Evolutionary conservation across 2,329 filamentous ascomycete species (phyloP), one percentile per base, ranked within the genome.

Genomic region (Pseudogymnoascus sp.): DNA sequence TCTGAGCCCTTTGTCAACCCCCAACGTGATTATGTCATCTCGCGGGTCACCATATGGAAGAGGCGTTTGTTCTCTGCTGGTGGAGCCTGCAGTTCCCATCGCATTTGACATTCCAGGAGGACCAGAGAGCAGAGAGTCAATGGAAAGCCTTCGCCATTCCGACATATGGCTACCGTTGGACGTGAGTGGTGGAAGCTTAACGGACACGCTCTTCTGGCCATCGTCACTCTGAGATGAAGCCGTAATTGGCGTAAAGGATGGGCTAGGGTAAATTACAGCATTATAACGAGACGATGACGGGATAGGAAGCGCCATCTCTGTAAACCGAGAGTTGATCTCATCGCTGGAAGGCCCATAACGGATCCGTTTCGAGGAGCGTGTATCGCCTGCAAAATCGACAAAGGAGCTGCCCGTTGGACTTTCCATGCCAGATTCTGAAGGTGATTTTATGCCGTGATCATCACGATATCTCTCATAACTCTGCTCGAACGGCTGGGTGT

Each of bases 1-100:
- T 8, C 80, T 80, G 63, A 84, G 78, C 0, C 89, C 90, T 61
- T 83, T 78, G 68, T 93, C 90, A 63, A 88, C 81, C 5, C 90
- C 89, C 70, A 89, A 91, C 43, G 79, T 82, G 6, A 74, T 79
- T 36, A 74, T 73, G 65, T 76, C 69, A 62, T 75, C 62, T 39
- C 69, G 68, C 63, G 64, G 58, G 57, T 64, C 61, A 58, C 47
- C 64, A 58, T 30, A 62, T 18, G 61, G 47, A 20, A 53, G 47
- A 53, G 35, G 47, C 12, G 25, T 36, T 57, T 58, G 59, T 28
- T 35, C 39, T 53, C 62, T 65, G 43, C 61, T 66, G 6, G 64
- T 59, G 8, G 33, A 60, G 22, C 38, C 59, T 11, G 61, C 61
- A 30, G 61, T 62, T 37, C 65, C 64, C 57, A 65, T 66, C 58